Conservation (phyloP, 345 rosid genomes). For the Eucalyptus marginata region DNA sequence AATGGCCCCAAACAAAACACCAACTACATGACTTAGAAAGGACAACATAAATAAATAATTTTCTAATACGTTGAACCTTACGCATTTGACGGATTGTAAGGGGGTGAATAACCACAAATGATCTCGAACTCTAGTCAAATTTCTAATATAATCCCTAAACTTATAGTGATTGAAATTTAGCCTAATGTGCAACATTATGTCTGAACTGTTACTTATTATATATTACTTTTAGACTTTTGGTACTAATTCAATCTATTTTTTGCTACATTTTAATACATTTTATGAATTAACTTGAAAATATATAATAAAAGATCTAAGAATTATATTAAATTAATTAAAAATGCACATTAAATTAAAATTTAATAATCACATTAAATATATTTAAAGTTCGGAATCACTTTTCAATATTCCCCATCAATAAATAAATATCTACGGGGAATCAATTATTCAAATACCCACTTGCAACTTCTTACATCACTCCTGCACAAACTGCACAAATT, state of each 20-base stretch:
- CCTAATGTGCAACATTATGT: fast-evolving
- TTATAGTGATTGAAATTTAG: too few species aligned
- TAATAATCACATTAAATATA: too few species aligned
- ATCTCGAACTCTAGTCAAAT: too few species aligned
- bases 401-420: neutral
- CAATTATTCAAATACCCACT: neutral
- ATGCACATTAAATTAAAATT: fast-evolving
- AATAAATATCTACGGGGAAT: neutral
- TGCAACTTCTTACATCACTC: neutral
- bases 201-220: fast-evolving
- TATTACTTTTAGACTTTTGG: too few species aligned
- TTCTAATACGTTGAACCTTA: fast-evolving
- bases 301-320: too few species aligned
- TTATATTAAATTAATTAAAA: too few species aligned
- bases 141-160: fast-evolving
- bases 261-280: too few species aligned
- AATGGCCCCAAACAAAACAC: neutral
- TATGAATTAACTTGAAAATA: too few species aligned
- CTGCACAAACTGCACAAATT: neutral
- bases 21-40: neutral
- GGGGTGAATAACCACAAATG: too few species aligned
- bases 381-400: too few species aligned
- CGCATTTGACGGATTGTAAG: fast-evolving
- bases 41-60: neutral
- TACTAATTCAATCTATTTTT: fast-evolving